Conservation (phyloP, 331 rosid genomes). For the Saraca asoca region DNA sequence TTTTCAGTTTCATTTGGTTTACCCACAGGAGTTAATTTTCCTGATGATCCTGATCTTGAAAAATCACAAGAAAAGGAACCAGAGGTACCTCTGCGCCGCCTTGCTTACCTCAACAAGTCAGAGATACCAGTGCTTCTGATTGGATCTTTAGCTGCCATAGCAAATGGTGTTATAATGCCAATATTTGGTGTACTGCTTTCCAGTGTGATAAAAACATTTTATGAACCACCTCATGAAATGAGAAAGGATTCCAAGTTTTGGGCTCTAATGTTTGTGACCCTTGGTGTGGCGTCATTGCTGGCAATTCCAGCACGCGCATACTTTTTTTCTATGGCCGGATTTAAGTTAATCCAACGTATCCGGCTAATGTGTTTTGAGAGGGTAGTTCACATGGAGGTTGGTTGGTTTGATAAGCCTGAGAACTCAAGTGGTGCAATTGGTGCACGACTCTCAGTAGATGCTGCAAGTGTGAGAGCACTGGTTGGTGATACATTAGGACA, state of each 20-base stretch:
- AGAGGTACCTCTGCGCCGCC: conserved; percentile 61
- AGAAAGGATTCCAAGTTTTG: conserved; percentile 72
- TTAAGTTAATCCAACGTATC: conserved; percentile 72
- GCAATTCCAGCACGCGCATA: conserved; percentile 56
- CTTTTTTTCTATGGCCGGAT: conserved; percentile 75
- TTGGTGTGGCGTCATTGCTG: conserved; percentile 56
- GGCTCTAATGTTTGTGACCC: conserved; percentile 62
- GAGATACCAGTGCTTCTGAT: conserved; percentile 75
- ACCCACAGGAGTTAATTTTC: conserved; percentile 50
- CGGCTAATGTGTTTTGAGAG: conserved; percentile 76
- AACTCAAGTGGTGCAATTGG: conserved; percentile 75
- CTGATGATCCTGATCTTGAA: conserved; percentile 49
- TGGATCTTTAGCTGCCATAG: conserved; percentile 64
- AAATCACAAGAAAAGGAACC: conserved; percentile 39
- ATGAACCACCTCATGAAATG: conserved; percentile 55
- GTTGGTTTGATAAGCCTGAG: conserved; percentile 79
- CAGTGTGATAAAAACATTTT: conserved; percentile 63
- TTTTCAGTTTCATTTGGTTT: conserved; percentile 74
- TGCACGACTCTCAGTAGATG: conserved; percentile 79
- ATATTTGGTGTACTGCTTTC: conserved; percentile 67
- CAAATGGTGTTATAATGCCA: conserved; percentile 69
- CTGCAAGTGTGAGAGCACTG: conserved; percentile 69
- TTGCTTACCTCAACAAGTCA: conserved; percentile 85
- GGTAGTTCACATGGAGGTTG: conserved; percentile 74
- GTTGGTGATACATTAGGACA: conserved; percentile 70